Base-by-base conservation (phyloP, 192 early-diverging fungal species). In the Coemansia reversa region DNA sequence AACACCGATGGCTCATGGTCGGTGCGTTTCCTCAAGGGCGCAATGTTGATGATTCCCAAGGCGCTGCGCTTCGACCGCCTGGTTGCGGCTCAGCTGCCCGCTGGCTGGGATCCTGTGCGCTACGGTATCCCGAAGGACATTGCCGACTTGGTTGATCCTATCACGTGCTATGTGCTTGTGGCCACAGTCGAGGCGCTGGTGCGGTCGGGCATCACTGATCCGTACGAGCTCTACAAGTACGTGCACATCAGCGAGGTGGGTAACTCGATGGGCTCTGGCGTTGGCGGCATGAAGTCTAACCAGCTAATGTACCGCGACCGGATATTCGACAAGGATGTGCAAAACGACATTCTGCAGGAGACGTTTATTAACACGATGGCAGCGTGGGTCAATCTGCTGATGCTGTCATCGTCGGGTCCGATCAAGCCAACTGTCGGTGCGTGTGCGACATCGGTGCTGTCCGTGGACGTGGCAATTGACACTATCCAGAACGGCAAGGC, bases 291-390 rank as follows among this genome's bases (percentile, higher is more conserved):
- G 85, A 60, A 79, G 12, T 86, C 92, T 32, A 83, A 88, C 65
- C 85, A 89, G 68, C 86, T 87, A 62, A 85, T 95, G 62, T 97
- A 90, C 86, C 81, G 84, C 69, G 91, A 91, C 47, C 93, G 94
- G 58, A 63, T 85, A 19, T 65, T 93, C 51, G 94, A 94, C 71
- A 85, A 88, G 71, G 90, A 90, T 62, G 85, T 93, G 22, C 92
- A 94, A 80, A 89, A 90, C 72, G 94, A 96, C 69, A 91, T 94
- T 72, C 84, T 96, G 63, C 94, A 96, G 72, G 93, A 96, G 76
- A 88, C 88, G 47, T 96, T 96, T 84, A 95, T 95, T 84, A 95
- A 94, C 87, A 96, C 94, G 62, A 94, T 94, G 91, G 87, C 93
- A 35, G 94, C 92, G 52, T 96, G 94, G 94, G 86, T 96, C 69